Evolutionary conservation across 352 stramenopile genomes (phyloP).

Genomic region (Phytophthora pluvialis): DNA sequence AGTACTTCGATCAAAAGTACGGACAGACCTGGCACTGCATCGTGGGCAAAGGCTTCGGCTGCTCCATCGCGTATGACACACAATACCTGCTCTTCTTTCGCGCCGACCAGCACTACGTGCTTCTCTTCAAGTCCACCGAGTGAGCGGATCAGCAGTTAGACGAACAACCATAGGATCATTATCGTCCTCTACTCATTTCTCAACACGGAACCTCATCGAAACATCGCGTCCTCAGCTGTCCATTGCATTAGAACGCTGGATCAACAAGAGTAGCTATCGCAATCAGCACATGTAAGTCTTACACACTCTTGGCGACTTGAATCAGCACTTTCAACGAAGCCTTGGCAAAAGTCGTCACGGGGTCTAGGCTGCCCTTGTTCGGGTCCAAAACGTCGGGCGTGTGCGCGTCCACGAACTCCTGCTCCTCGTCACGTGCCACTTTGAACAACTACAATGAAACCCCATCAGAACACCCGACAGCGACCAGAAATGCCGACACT

Average conservation of each 20-base stretch:
- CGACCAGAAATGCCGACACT: neutral
- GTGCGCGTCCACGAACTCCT: constrained; percentile 70
- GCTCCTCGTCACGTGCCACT: constrained; percentile 69
- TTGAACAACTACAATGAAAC: constrained; percentile 73
- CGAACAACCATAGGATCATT: constrained; percentile 10
- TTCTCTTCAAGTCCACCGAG: constrained; percentile 87
- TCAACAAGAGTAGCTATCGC: neutral
- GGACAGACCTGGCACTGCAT: constrained; percentile 96
- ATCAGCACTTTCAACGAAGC: constrained; percentile 65
- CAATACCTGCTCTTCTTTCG: constrained; percentile 91
- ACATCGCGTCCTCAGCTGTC: constrained; percentile 18
- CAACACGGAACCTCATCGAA: constrained; percentile 6
- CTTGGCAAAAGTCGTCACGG: constrained; percentile 60
- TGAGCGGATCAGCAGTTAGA: constrained; percentile 34
- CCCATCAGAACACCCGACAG: neutral
- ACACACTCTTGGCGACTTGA: constrained; percentile 53
- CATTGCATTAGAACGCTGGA: constrained; percentile 22
- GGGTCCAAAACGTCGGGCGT: constrained; percentile 53
- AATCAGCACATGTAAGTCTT: constrained; percentile 19
- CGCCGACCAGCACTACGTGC: constrained; percentile 81
- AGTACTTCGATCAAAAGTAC: constrained; percentile 98
- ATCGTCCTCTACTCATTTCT: constrained; percentile 15
- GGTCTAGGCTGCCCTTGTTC: constrained; percentile 44
- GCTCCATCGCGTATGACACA: constrained; percentile 91
- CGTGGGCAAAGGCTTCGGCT: constrained; percentile 89